Percentiles rank a stretch among this genome's conserved stretches.
phyloP scores from a whole-genome alignment of 2,329 filamentous ascomycete genomes.

The Trichoderma koningii region DNA sequence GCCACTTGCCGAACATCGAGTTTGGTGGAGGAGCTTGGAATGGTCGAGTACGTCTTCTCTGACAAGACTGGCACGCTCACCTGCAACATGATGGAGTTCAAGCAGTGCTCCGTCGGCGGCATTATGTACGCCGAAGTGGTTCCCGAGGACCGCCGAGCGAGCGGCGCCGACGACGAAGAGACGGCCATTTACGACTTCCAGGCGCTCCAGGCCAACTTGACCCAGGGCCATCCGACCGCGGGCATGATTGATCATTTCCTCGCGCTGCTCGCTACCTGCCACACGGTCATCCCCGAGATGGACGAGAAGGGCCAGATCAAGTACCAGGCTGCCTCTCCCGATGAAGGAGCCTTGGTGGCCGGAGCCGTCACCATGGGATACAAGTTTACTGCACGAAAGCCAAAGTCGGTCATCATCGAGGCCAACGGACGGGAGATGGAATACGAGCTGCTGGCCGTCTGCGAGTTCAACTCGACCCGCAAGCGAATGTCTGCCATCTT shows the following conservation, averaged over 20 bases:
- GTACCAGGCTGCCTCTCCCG: constrained; percentile 96
- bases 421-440: constrained; percentile 72
- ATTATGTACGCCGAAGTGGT: constrained; percentile 93
- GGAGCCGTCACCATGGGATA: constrained; percentile 86
- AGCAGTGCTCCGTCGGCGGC: constrained; percentile 88
- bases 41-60: constrained; percentile 98
- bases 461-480: constrained; percentile 91
- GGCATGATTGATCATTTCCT: constrained; percentile 76
- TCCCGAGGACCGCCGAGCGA: constrained; percentile 83
- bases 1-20: constrained; percentile 96
- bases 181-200: constrained; percentile 84
- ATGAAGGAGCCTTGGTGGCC: constrained; percentile 94
- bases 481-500: constrained; percentile 99
- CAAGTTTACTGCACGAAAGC: constrained; percentile 87
- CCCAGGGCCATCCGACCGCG: constrained; percentile 53
- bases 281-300: constrained; percentile 94
- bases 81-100: constrained; percentile 99
- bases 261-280: constrained; percentile 82
- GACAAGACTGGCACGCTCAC: constrained; percentile 97
- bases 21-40: constrained; percentile 92
- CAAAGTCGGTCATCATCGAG: constrained; percentile 81
- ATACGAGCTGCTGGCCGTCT: constrained; percentile 93
- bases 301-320: constrained; percentile 83
- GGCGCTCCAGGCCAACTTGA: constrained; percentile 68
- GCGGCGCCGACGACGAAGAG: constrained; percentile 78